Conservation (phyloP, 371 early-diverging fungal species). For the Mortierella sp. region DNA sequence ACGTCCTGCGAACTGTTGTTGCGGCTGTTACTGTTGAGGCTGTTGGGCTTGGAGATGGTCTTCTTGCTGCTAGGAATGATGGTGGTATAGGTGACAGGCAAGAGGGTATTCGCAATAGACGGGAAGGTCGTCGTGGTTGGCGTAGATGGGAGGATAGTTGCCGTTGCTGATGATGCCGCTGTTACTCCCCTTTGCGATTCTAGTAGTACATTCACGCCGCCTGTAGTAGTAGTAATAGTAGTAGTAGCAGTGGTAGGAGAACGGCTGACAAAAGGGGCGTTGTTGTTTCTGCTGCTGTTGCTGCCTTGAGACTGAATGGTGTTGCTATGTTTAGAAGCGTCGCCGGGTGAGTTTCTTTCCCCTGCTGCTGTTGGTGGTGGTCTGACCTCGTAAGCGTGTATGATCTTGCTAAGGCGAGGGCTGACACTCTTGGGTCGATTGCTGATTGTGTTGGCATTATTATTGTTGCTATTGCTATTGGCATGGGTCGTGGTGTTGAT, state of each 20-base stretch:
- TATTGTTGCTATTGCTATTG: neutral
- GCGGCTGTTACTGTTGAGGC: neutral
- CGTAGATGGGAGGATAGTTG: neutral
- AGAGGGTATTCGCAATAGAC: neutral
- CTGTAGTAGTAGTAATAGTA: neutral
- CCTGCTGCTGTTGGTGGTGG: neutral
- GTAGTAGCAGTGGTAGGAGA: neutral
- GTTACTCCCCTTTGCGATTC: neutral
- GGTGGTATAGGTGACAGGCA: neutral
- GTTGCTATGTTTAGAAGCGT: slow-evolving; percentile 22
- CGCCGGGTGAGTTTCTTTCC: slow-evolving; percentile 19
- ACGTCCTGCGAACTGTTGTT: neutral
- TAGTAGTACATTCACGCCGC: neutral
- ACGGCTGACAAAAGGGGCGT: neutral
- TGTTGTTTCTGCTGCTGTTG: neutral
- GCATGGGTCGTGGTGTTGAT: slow-evolving; percentile 15
- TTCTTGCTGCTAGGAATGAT: neutral
- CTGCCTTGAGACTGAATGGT: slow-evolving; percentile 19
- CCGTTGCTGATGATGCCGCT: neutral
- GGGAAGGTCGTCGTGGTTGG: neutral
- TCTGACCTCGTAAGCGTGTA: slow-evolving; percentile 15
- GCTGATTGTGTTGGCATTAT: neutral
- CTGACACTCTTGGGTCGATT: slow-evolving; percentile 18
- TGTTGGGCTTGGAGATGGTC: neutral
- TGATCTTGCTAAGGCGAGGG: slow-evolving; percentile 13